Evolutionary conservation across 2,329 filamentous ascomycete species (phyloP), one percentile per base, ranked within the genome.

Genomic region (Zalaria sp.): DNA sequence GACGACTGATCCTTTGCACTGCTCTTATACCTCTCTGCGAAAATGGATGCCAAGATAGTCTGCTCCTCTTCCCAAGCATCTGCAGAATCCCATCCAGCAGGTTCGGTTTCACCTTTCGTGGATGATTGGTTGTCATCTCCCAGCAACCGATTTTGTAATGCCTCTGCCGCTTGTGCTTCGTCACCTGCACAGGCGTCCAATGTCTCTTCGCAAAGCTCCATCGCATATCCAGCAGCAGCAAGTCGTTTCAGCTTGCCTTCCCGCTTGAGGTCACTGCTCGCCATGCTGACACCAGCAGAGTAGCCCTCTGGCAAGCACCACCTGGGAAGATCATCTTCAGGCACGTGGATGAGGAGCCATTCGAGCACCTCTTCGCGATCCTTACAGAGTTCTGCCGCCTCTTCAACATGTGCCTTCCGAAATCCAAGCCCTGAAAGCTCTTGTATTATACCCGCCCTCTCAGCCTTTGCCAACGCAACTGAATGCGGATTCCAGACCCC

Each of bases 321-420:
- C 5, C 75, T 69, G 1, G 91, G 91, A n/a, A 96, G 66, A 54
- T 96, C 91, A 57, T 98, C 91, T 57, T 98, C 91, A 1, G 91
- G 91, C 2, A 98, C 87, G 61, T 98, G 89, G 40, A 96, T 88
- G 38, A 98, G 72, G 10, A 98, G 72, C 91, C 91, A 98, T 59
- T 96, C 89, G 2, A 98, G 71, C 10, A 86, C 81, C 62, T 98
- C 91, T 57, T 95, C 88, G 27, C 82, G 74, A 57, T 94, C 87
- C 59, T 89, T 93, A 65, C 88, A 95, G 53, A 88, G 78, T 36
- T 77, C 77, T 1, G 83, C 76, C 5, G 91, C 89, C 63, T 98
- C 91, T 55, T 93, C 79, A 34, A 88, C 76, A 56, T 98, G 91
- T 53, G 82, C 93, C 52, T 71, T 72, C n/a, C 89, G 79, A 59